phyloP scores from a whole-genome alignment of 306 rosid species.

The Ormosia semicastrata region DNA sequence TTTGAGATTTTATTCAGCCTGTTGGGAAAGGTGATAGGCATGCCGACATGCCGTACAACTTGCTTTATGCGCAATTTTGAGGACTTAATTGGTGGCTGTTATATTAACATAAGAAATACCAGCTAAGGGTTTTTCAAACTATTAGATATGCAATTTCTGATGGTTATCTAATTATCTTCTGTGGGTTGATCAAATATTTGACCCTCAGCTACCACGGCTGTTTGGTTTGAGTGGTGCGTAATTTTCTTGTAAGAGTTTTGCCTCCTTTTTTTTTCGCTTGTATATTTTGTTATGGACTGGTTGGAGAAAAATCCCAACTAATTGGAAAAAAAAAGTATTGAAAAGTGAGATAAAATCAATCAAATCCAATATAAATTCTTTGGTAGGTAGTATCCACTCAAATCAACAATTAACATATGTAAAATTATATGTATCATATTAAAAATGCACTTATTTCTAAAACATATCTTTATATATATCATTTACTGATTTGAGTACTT shows the following conservation, averaged over 20 bases:
- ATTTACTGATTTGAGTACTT: no score
- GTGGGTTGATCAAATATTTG: constrained; percentile 2
- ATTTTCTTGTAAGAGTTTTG: not conserved
- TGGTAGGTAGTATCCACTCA: not conserved
- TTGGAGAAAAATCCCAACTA: not conserved
- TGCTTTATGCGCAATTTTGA: not conserved
- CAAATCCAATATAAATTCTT: not conserved
- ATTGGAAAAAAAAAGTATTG: not conserved
- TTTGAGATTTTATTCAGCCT: not conserved
- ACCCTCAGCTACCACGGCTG: not conserved
- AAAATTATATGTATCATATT: no score
- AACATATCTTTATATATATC: no score
- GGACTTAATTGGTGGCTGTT: not conserved
- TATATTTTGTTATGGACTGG: not conserved
- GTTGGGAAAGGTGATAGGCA: not conserved
- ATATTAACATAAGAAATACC: not conserved
- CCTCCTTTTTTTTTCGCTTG: not conserved
- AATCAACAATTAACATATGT: not conserved
- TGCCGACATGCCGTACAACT: not conserved
- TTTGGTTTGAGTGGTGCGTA: not conserved
- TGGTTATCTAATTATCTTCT: not conserved
- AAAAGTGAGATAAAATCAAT: not conserved
- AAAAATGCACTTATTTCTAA: not conserved
- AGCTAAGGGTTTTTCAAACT: not conserved
- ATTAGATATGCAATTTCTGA: not conserved